A percentile compares a stretch with the other conserved stretches of the same genome.
These are phyloP conservation scores for Brassica napus DNA, from an alignment of 345 rosid genomes.

Conservation along the genomic window DNA sequence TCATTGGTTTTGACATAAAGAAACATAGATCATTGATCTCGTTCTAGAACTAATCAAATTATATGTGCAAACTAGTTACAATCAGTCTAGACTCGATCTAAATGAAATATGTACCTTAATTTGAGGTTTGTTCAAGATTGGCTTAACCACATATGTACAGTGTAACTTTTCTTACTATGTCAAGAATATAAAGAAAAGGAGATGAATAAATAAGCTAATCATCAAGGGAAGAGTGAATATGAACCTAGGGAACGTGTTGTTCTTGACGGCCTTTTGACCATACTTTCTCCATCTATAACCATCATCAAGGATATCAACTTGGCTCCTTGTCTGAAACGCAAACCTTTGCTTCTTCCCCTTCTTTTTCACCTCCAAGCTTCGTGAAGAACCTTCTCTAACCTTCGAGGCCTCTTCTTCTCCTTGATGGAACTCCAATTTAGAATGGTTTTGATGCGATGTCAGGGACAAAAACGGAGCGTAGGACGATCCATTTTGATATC, in stretches of 20 bases:
- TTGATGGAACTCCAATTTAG: slow-evolving; percentile 15
- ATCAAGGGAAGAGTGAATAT: neutral
- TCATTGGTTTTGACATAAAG: neutral
- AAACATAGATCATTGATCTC: neutral
- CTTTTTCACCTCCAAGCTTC: slow-evolving; percentile 35
- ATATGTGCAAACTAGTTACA: neutral
- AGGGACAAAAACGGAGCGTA: slow-evolving; percentile 31
- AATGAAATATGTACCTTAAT: neutral
- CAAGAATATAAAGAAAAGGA: neutral
- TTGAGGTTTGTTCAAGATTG: neutral
- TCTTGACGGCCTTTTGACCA: slow-evolving; percentile 83
- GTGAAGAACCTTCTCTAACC: slow-evolving; percentile 33
- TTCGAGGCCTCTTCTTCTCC: slow-evolving; percentile 22
- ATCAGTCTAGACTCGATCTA: neutral
- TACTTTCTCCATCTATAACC: slow-evolving; percentile 94
- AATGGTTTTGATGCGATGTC: slow-evolving; percentile 17
- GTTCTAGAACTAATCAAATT: neutral
- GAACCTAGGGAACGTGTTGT: slow-evolving; percentile 67
- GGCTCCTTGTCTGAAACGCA: slow-evolving; percentile 88
- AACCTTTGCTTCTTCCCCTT: slow-evolving; percentile 65
- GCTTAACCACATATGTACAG: neutral
- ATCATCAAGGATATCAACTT: slow-evolving; percentile 89
- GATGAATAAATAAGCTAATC: neutral
- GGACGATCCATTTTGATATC: slow-evolving; percentile 19
- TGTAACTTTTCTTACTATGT: neutral